These are phyloP conservation scores for Malbranchea zuffiana DNA, from an alignment of 2,329 filamentous ascomycete species.

Conservation along the genomic window DNA sequence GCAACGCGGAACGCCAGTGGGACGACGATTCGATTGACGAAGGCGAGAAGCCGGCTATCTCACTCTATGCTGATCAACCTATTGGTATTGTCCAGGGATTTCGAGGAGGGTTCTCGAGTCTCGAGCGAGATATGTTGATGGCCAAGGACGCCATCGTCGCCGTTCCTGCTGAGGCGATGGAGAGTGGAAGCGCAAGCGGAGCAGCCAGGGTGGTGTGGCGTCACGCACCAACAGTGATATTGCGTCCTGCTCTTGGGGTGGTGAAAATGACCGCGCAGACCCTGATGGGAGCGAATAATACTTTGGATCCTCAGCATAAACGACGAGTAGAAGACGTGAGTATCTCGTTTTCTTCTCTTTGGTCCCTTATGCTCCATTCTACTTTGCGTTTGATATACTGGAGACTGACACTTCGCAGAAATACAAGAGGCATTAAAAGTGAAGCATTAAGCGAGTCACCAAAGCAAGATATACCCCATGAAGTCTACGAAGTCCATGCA, in stretches of 20 bases:
- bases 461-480: no score
- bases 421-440: conserved; percentile 35
- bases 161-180: conserved; percentile 81
- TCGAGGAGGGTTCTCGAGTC: conserved; percentile 66
- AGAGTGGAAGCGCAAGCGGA: conserved; percentile 68
- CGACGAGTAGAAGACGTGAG: conserved; percentile 80
- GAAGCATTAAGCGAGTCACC: no score
- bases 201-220: conserved; percentile 67
- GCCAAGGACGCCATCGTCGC: conserved; percentile 89
- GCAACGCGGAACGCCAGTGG: conserved; percentile 36
- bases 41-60: conserved; percentile 61
- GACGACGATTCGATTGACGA: conserved; percentile 55
- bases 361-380: neutral
- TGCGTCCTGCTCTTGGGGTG: conserved; percentile 81
- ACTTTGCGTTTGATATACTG: neutral
- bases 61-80: conserved; percentile 87
- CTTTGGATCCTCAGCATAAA: conserved; percentile 71
- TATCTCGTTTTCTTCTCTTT: conserved; percentile 20
- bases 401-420: conserved; percentile 22
- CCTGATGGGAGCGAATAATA: conserved; percentile 82
- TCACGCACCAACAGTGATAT: conserved; percentile 83
- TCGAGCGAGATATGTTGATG: conserved; percentile 76
- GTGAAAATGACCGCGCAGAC: conserved; percentile 82
- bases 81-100: conserved; percentile 79
- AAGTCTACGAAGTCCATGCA: no score